Base-by-base conservation (phyloP, 2,329 filamentous ascomycete species). In the Coniochaeta pulveracea region DNA sequence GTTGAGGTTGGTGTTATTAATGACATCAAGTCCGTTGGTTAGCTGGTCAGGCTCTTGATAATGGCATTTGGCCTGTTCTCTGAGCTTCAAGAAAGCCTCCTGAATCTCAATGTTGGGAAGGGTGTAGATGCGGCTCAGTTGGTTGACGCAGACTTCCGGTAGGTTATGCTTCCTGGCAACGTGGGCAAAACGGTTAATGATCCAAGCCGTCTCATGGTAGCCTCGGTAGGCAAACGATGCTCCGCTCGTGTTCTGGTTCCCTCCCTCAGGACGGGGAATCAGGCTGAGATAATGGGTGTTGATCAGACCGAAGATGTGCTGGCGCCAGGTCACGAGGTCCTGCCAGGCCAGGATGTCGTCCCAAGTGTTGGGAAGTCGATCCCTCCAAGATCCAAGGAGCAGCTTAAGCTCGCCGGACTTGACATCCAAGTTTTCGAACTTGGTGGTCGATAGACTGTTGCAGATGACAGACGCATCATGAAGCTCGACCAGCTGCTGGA, bases 261-360 rank as follows among this genome's bases (percentile, higher is more conserved):
- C n/a, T 16, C 80, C 78, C 48, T 84, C 80, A 12, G 74, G 78
- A n/a, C n/a, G n/a, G 2, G 86, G 88, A 24, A 96, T 64, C 28
- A 98, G 70, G 34, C 77, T 74, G 9, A 99, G 72, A 50, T 98
- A 99, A 0, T 86, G 94, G 31, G 75, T 76, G 54, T 99, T 98
- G 60, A 99, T 96, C 16, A 98, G 72, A 37, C 86, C 82, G 63
- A 99, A 99, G 39, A 99, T 95, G 56, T 99, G 91, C 54, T 98
- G 93, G 45, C 91, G 78, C 91, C 91, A 99, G 2, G 91, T 98
- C n/a, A 99, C 91, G 25, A 99, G 66, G 52, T 98, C 93, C 55
- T 98, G 91, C 91, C 91, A 99, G 24, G 91, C 85, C 43, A 93
- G 94, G 56, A 99, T 98, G 54, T 99, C 91, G 54, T 99, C 91